Conservation (phyloP, 2,329 filamentous ascomycete species). For the Bimuria novae-zelandiae region DNA sequence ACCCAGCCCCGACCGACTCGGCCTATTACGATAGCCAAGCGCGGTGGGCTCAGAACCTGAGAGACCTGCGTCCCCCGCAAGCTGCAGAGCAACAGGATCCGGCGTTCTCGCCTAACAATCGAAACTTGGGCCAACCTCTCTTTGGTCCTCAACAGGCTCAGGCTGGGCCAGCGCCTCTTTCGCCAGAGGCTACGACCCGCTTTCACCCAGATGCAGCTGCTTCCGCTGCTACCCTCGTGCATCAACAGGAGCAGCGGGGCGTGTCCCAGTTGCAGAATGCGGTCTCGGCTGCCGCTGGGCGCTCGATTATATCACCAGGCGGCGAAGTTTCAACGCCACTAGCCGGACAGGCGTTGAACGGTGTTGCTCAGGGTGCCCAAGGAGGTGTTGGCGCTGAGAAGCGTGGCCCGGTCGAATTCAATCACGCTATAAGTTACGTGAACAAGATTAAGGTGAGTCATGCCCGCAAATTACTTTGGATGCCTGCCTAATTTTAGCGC, state of each 20-base stretch:
- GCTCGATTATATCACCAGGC: constrained; percentile 57
- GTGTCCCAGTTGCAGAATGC: constrained; percentile 70
- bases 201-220: constrained; percentile 42
- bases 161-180: constrained; percentile 40
- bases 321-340: constrained; percentile 54
- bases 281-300: constrained; percentile 61
- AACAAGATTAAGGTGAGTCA: constrained; percentile 94
- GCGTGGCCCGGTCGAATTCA: constrained; percentile 94
- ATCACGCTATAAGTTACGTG: constrained; percentile 98
- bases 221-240: constrained; percentile 54
- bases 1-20: constrained; percentile 49
- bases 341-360: constrained; percentile 65
- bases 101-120: constrained; percentile 51
- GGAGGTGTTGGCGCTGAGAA: constrained; percentile 67
- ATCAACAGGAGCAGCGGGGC: constrained; percentile 68
- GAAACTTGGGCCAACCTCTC: constrained; percentile 47
- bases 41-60: constrained; percentile 46
- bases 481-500: constrained; percentile 13
- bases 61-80: constrained; percentile 21
- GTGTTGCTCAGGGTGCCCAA: constrained; percentile 62
- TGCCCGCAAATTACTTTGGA: not conserved
- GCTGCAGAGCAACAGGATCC: constrained; percentile 42
- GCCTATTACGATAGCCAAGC: constrained; percentile 43
- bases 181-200: constrained; percentile 42
- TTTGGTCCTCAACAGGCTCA: constrained; percentile 43